A percentile compares a stretch with the other conserved stretches of the same genome.
Conservation (phyloP, 2,329 filamentous ascomycete genomes). For the Ophiostoma tasmaniense region DNA sequence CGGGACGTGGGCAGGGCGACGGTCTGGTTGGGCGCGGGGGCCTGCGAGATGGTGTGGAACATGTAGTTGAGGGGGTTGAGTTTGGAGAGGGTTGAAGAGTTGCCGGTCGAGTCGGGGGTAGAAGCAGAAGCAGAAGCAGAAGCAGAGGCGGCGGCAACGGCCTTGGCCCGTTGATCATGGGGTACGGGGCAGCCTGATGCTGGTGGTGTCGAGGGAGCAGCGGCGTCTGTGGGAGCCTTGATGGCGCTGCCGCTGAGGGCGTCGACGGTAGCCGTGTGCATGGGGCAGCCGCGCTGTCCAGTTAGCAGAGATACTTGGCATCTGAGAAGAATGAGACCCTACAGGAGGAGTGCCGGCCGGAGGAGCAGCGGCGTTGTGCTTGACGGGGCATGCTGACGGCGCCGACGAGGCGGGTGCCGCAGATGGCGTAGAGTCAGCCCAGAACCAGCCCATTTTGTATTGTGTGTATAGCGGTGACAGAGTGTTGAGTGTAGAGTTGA, state of each 20-base stretch:
- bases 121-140: slow-evolving; percentile 16
- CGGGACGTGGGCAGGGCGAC: slow-evolving; percentile 68
- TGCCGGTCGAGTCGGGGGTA: slow-evolving; percentile 18
- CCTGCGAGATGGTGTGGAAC: slow-evolving; percentile 79
- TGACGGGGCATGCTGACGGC: slow-evolving; percentile 13
- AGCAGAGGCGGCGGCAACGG: neutral
- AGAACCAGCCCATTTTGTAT: slow-evolving; percentile 53
- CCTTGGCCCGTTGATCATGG: slow-evolving; percentile 18
- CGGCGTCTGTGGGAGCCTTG: slow-evolving; percentile 18
- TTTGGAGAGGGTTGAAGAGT: slow-evolving; percentile 37
- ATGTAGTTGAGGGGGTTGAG: slow-evolving; percentile 83
- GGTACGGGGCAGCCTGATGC: slow-evolving; percentile 37
- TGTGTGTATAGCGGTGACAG: neutral
- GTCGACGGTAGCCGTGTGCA: slow-evolving; percentile 47
- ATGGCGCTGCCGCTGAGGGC: slow-evolving; percentile 31
- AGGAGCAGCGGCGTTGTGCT: slow-evolving; percentile 18
- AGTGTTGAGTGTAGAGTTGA: neutral
- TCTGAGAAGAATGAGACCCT: slow-evolving; percentile 21
- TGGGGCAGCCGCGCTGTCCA: slow-evolving; percentile 45
- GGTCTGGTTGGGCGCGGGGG: slow-evolving; percentile 63
- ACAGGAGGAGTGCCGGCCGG: slow-evolving; percentile 32
- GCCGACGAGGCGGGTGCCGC: slow-evolving; percentile 6
- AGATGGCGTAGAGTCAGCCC: slow-evolving; percentile 43
- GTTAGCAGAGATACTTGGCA: neutral
- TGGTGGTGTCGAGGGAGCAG: slow-evolving; percentile 25